Conservation (phyloP, 176 grass and related monocot genomes). For the Hsuehochloa calcarea region DNA sequence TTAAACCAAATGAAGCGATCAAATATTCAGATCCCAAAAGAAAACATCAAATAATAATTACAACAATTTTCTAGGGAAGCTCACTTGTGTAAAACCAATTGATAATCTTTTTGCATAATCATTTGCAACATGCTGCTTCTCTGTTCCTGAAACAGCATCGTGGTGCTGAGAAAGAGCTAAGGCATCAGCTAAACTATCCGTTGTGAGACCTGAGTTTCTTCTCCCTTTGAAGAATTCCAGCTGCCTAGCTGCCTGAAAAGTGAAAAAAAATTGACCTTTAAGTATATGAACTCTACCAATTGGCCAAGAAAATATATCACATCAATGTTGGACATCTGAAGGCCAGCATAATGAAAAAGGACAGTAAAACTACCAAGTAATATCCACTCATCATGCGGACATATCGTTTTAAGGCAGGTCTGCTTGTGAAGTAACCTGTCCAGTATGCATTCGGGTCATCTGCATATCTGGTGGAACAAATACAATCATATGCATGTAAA, state of each 20-base stretch:
- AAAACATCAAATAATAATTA: slow-evolving; percentile 10
- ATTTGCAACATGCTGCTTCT: slow-evolving; percentile 96
- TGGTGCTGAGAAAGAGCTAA: slow-evolving; percentile 89
- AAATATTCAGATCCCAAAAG: neutral
- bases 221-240: slow-evolving; percentile 79
- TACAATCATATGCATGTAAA: slow-evolving; percentile 28
- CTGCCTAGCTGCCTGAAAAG: slow-evolving; percentile 78
- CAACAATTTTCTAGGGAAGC: slow-evolving; percentile 18
- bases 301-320: neutral
- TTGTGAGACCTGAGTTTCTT: slow-evolving; percentile 49
- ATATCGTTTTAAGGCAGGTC: slow-evolving; percentile 85
- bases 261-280: slow-evolving; percentile 39
- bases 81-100: slow-evolving; percentile 84
- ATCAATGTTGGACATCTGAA: slow-evolving; percentile 8
- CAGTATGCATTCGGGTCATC: slow-evolving; percentile 90
- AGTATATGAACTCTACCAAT: neutral
- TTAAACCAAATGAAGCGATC: neutral
- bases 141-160: slow-evolving; percentile 96
- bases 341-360: neutral
- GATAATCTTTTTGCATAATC: slow-evolving; percentile 97
- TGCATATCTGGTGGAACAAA: slow-evolving; percentile 76
- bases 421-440: slow-evolving; percentile 98
- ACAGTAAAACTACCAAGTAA: slow-evolving; percentile 59
- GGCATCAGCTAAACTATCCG: slow-evolving; percentile 76
- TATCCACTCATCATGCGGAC: slow-evolving; percentile 86